Base-by-base conservation (phyloP, 495 filamentous ascomycete species). In the Endocarpon pusillum region DNA sequence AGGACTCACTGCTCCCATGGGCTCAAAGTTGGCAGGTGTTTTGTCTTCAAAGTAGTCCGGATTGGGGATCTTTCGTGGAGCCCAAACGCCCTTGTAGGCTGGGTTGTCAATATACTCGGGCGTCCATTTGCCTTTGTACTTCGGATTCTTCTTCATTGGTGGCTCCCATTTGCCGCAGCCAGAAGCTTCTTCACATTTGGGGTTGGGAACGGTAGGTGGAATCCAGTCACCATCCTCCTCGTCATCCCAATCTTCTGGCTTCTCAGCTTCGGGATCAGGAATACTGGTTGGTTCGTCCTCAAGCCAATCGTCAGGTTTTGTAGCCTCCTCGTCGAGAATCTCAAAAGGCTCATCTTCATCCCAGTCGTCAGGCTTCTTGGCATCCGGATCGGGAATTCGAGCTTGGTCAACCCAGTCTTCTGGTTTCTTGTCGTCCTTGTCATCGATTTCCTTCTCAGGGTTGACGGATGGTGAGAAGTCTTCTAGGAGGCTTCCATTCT, bases 151-250 rank as follows among this genome's bases (percentile, higher is more conserved):
- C 61, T 77, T 94, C 73, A 81, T 70, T 35, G 91, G 91, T 55
- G 76, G 72, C 47, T 73, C 67, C 91, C 91, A 99, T 53, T 78
- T 68, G 47, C 91, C 91, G 57, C 89, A 96, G 48, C 91, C 91
- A 61, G 87, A 85, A 42, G 65, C 79, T 32, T 94, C 86, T 40
- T 75, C 72, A 51, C 91, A 96, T 73, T 92, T 92, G 55, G 89
- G 81, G 73, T 96, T 96, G 51, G 81, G 69, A 26, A 94, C 73
- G 38, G 73, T 83, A n/a, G 91, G 91, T 20, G 89, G 64, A 45
- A 94, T 59, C 85, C 86, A 99, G 63, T 99, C 91, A 51, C 91
- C 91, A 64, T 99, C 91, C 62, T 99, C 91, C 67, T 96, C 91
- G 38, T 96, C 89, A 64, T 96, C 89, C 91, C 91, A 99, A 49